Conservation (phyloP, 1,139 yeast species). For the Kodamaea suecica region DNA sequence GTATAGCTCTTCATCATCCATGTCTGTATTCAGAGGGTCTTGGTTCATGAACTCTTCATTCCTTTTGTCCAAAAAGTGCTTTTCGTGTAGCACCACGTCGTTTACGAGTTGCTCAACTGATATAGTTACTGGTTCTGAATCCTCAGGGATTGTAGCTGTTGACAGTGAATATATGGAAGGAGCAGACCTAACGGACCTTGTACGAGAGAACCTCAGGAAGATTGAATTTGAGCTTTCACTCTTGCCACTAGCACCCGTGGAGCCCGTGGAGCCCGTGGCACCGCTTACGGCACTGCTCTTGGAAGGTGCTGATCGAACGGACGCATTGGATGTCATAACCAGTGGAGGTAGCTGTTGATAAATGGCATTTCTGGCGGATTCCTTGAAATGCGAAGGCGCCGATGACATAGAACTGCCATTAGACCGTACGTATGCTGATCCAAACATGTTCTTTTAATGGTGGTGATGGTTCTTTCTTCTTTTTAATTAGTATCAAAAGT, state of each 20-base stretch:
- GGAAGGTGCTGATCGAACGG: conserved; percentile 34
- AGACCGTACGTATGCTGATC: conserved; percentile 36
- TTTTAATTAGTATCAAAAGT: too few species aligned
- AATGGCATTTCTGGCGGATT: conserved; percentile 46
- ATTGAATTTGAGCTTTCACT: conserved; percentile 23
- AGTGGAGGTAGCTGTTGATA: conserved; percentile 42
- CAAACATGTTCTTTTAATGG: conserved; percentile 43
- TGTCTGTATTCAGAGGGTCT: conserved; percentile 2
- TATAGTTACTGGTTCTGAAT: conserved; percentile 41
- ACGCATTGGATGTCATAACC: conserved; percentile 24
- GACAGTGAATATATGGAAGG: conserved; percentile 43
- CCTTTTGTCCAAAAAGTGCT: conserved; percentile 23
- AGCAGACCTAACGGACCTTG: conserved; percentile 41
- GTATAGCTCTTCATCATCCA: conserved; percentile 29
- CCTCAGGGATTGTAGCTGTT: conserved; percentile 49
- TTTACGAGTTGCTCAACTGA: conserved; percentile 47
- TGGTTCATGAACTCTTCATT: conserved; percentile 1
- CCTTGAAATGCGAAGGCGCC: conserved; percentile 45
- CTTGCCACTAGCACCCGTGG: neutral
- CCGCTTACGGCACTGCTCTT: conserved; percentile 16
- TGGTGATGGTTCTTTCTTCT: too few species aligned
- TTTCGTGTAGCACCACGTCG: conserved; percentile 43
- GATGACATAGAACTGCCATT: conserved; percentile 19
- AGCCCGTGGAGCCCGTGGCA: too few species aligned
- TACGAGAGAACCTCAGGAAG: conserved; percentile 29